phyloP scores from a whole-genome alignment of 192 early-diverging fungal species.

The Dispira simplex region DNA sequence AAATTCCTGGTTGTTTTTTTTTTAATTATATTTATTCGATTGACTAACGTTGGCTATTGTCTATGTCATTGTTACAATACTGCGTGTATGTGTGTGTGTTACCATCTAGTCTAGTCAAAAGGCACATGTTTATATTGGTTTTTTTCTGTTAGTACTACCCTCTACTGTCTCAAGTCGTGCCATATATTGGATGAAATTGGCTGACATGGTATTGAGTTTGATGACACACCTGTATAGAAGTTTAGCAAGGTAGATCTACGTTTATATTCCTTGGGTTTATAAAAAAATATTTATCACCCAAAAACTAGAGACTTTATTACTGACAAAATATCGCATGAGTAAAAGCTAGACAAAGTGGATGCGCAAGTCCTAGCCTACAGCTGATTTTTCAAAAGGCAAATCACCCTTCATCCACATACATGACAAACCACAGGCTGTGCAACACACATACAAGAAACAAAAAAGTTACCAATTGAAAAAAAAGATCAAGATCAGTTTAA shows the following conservation, averaged over 20 bases:
- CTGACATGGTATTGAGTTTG: too few relatives aligned
- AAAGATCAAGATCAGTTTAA: neutral
- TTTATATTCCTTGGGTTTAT: too few relatives aligned
- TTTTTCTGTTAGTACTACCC: too few relatives aligned
- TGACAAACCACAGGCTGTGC: neutral
- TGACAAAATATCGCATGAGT: neutral
- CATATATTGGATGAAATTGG: too few relatives aligned
- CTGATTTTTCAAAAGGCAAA: neutral
- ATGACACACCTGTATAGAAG: too few relatives aligned
- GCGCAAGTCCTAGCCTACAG: neutral
- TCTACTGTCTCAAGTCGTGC: too few relatives aligned
- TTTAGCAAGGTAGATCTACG: too few relatives aligned
- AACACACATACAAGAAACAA: neutral
- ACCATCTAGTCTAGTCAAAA: neutral
- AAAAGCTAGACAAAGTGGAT: neutral
- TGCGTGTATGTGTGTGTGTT: neutral
- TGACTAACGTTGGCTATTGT: neutral
- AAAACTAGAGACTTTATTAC: neutral
- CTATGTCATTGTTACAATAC: neutral
- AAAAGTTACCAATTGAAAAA: neutral
- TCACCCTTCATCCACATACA: neutral
- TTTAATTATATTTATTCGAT: neutral
- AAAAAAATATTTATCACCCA: too few relatives aligned
- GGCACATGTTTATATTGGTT: too few relatives aligned
- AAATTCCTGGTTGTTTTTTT: neutral